Percentiles rank a stretch among this genome's conserved stretches.
Conservation (phyloP, 2,329 filamentous ascomycete species). For the Aureobasidium zeae region DNA sequence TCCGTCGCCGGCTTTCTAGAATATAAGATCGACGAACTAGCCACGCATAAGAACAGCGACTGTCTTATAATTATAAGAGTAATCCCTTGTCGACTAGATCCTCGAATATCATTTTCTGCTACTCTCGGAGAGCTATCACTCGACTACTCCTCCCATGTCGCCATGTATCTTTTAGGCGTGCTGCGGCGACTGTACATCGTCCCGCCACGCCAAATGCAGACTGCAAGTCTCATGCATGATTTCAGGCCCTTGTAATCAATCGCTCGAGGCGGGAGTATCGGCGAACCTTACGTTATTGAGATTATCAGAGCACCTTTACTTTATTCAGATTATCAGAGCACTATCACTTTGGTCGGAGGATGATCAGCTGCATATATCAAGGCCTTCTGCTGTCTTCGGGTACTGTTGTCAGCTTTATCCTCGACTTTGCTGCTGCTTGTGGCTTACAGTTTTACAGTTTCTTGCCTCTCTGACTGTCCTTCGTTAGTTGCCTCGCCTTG, state of each 20-base stretch:
- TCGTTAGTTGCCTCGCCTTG: not conserved
- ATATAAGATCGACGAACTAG: too few species aligned
- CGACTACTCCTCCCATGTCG: too few species aligned
- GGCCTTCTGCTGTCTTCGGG: not conserved
- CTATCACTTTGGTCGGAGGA: too few species aligned
- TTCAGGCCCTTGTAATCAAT: conserved; percentile 4
- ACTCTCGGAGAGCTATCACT: too few species aligned
- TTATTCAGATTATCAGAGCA: conserved; percentile 8
- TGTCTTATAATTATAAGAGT: too few species aligned
- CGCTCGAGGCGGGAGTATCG: conserved; percentile 1
- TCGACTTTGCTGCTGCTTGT: not conserved
- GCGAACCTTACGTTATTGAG: conserved; percentile 4
- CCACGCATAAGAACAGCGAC: too few species aligned
- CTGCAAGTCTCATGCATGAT: conserved; percentile 12
- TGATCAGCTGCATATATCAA: conserved; percentile 9
- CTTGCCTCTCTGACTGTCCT: not conserved
- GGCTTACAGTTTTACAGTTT: not conserved
- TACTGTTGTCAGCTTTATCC: not conserved
- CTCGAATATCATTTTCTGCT: too few species aligned
- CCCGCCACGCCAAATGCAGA: too few species aligned
- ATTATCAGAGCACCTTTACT: conserved; percentile 7
- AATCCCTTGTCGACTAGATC: too few species aligned
- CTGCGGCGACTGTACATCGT: too few species aligned
- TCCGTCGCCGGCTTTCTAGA: too few species aligned
- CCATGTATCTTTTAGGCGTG: too few species aligned